Evolutionary conservation across 2,329 filamentous ascomycete genomes (phyloP), one percentile per base, ranked within the genome.

Genomic region (Penicillium sp.): DNA sequence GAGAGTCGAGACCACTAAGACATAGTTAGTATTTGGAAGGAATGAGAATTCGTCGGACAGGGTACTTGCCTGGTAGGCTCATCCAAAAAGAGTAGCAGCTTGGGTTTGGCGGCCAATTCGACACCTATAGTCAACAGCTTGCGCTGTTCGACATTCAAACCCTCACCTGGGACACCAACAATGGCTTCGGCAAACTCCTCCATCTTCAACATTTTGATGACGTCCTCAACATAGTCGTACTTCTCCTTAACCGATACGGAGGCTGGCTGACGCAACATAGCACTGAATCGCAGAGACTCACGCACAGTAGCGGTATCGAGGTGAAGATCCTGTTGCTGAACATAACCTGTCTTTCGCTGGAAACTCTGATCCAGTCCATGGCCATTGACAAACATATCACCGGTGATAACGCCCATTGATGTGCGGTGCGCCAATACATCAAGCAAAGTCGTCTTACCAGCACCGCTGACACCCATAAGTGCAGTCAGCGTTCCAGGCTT

Each of bases 281-380:
- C 90, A 58, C 83, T 88, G 69, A 96, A 96, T 57, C 81, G 81
- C 22, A 96, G 76, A 8, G 88, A 87, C 68, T 95, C 90, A 45
- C 90, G 83, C 34, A 95, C 89, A 1, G 90, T 95, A 0, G 84
- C 81, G 0, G 88, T 94, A 39, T 84, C 77, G 34, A 94, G 74
- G 66, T 95, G 90, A 7, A 95, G 76, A 77, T 95, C 89, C 64
- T 94, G 88, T 65, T 95, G 88, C 64, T 95, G 87, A 33, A 90
- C 88, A 59, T 69, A 69, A 6, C 66, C 65, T 0, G 65, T 67
- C 45, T 63, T 63, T 0, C 66, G 58, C 29, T 64, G 65, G 52
- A 68, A 67, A 40, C 59, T 67, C 6, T 57, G 45, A 58, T 91
- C 87, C 35, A 85, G 81, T 13, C 79, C 80, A 24, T 73, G 75